Percentiles rank a stretch among this genome's conserved stretches.
Evolutionary conservation across 306 rosid genomes (phyloP).

Genomic region (Pyrus communis): DNA sequence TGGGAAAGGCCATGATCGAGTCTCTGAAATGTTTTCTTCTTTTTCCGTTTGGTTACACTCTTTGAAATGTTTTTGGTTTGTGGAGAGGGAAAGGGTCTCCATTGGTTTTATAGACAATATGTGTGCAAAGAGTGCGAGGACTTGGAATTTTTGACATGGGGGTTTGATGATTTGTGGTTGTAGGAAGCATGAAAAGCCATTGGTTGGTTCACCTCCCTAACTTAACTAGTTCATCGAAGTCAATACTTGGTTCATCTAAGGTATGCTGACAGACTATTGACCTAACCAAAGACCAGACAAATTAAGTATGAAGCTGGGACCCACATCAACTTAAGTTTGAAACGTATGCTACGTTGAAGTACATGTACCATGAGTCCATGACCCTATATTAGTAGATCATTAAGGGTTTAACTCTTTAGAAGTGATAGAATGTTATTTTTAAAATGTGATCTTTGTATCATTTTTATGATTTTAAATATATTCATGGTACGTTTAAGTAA

Average conservation of each 20-base stretch:
- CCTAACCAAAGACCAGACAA: background rate
- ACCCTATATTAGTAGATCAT: too few relatives aligned
- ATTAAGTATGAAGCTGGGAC: too few relatives aligned
- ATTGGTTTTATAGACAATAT: background rate
- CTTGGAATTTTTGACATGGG: background rate
- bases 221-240: background rate
- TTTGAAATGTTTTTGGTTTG: background rate
- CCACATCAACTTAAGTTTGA: too few relatives aligned
- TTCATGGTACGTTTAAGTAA: too few relatives aligned
- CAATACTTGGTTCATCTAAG: background rate
- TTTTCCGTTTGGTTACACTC: too few relatives aligned
- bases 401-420: too few relatives aligned
- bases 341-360: too few relatives aligned
- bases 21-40: background rate
- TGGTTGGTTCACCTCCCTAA: background rate
- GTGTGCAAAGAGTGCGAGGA: background rate
- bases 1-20: background rate
- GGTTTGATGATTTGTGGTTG: slow-evolving; percentile 5
- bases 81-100: background rate
- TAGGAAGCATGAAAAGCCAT: background rate
- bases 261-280: background rate
- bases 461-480: too few relatives aligned
- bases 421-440: too few relatives aligned
- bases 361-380: too few relatives aligned
- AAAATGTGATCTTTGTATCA: too few relatives aligned